Percentiles rank a stretch among this genome's conserved stretches.
phyloP scores from a whole-genome alignment of 768 basidiomycete genomes.

The Grammothele lineata region DNA sequence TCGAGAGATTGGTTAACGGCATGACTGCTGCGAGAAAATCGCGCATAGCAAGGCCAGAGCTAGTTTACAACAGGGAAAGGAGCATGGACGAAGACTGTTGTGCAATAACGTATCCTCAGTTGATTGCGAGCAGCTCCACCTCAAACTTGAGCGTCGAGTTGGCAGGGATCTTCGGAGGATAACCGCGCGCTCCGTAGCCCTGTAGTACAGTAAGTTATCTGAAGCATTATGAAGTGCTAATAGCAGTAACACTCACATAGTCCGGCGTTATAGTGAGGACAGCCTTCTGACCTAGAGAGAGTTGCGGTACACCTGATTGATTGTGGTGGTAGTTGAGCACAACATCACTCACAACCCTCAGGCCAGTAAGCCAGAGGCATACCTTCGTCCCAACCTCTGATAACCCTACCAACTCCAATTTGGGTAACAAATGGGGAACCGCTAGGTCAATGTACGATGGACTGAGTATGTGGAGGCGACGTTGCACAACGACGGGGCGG shows the following conservation, averaged over 20 bases:
- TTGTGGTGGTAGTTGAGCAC: no score
- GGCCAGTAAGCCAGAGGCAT: conserved; percentile 17
- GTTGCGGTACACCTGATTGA: conserved; percentile 68
- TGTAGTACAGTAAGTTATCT: no score
- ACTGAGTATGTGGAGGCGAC: no score
- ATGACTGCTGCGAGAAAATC: no score
- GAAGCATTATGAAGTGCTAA: conserved; percentile 23
- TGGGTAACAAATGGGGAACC: conserved; percentile 53
- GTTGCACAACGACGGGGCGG: no score
- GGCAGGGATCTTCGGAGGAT: conserved; percentile 72
- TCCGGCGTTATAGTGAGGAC: conserved; percentile 61
- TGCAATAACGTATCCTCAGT: conserved; percentile 8
- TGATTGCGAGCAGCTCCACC: conserved; percentile 76
- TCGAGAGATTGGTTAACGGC: no score
- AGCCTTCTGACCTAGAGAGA: conserved; percentile 75
- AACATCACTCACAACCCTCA: conserved; percentile 4
- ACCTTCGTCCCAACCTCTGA: conserved; percentile 91
- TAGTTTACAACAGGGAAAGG: no score
- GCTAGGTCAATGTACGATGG: no score
- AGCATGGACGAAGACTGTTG: no score
- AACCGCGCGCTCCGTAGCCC: conserved; percentile 72
- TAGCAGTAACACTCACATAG: conserved; percentile 40
- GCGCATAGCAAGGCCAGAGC: no score
- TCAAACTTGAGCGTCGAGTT: conserved; percentile 74
- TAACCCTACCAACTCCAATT: conserved; percentile 78